phyloP scores from a whole-genome alignment of 306 rosid genomes.

The Styphnolobium japonicum region DNA sequence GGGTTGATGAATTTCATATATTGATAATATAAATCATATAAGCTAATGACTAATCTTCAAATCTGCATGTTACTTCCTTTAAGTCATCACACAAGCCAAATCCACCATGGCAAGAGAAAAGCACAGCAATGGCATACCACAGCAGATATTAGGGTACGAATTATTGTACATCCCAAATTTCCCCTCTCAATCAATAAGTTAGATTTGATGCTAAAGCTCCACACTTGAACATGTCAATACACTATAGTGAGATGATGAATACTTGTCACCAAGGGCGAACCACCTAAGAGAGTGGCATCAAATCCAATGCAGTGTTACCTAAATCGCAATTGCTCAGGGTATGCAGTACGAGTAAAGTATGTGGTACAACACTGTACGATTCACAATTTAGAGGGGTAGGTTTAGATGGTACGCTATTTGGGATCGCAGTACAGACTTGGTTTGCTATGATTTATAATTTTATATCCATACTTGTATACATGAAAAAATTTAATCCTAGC shows the following conservation, averaged over 20 bases:
- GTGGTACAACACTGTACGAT: not conserved
- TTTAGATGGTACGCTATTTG: not conserved
- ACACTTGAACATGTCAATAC: not conserved
- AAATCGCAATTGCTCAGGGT: not conserved
- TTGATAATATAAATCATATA: not conserved
- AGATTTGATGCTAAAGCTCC: not conserved
- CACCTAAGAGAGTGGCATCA: not conserved
- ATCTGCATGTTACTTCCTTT: not conserved
- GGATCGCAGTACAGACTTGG: not conserved
- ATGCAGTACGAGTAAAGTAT: not conserved
- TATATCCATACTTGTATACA: not conserved
- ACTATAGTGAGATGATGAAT: not conserved
- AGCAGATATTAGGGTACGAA: not conserved
- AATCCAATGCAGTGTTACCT: not conserved
- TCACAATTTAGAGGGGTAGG: not conserved
- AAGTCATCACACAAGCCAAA: not conserved
- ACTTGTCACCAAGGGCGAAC: not conserved
- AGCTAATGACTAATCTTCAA: conserved; percentile 9
- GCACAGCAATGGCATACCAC: not conserved
- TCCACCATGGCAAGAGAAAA: conserved; percentile 5
- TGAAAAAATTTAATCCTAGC: not conserved
- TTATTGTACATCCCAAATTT: not conserved
- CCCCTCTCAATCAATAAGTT: not conserved
- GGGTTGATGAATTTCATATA: not conserved
- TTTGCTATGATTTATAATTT: not conserved